These are phyloP conservation scores for Earliella scabrosa DNA, from an alignment of 1,284 basidiomycete species.

Conservation along the genomic window DNA sequence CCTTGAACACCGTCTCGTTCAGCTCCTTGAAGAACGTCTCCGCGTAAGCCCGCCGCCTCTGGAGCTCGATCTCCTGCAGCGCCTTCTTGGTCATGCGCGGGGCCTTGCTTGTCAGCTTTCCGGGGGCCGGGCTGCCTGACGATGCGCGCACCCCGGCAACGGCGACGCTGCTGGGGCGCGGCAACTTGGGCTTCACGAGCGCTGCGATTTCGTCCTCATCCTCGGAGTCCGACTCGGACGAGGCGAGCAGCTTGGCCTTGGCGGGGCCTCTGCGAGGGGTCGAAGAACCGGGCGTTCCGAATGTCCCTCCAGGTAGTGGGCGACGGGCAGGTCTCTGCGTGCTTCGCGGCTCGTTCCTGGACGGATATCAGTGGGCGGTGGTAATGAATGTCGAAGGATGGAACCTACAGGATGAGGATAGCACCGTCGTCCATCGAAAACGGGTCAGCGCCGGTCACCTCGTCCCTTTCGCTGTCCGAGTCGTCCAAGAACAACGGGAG, in stretches of 20 bases:
- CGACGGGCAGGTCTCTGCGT: constrained; percentile 47
- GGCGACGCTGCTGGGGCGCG: neutral
- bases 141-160: neutral
- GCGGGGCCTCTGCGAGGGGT: neutral
- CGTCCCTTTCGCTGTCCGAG: constrained; percentile 28
- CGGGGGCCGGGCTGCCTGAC: neutral
- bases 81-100: constrained; percentile 49
- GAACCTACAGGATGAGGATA: constrained; percentile 52
- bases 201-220: constrained; percentile 7
- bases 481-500: constrained; percentile 30
- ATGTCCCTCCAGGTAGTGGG: neutral
- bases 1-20: constrained; percentile 76
- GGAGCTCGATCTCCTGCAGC: constrained; percentile 46
- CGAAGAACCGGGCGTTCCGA: neutral
- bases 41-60: constrained; percentile 57
- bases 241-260: neutral
- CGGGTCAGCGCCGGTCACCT: constrained; percentile 18
- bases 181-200: neutral
- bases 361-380: too few species aligned
- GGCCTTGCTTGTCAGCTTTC: constrained; percentile 14
- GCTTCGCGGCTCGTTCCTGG: constrained; percentile 53
- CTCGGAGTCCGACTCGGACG: constrained; percentile 19
- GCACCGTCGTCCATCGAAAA: constrained; percentile 38
- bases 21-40: constrained; percentile 81
- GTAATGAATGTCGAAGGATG: too few species aligned